Conservation (phyloP, 2,329 filamentous ascomycete genomes). For the Fragosphaeria purpurea region DNA sequence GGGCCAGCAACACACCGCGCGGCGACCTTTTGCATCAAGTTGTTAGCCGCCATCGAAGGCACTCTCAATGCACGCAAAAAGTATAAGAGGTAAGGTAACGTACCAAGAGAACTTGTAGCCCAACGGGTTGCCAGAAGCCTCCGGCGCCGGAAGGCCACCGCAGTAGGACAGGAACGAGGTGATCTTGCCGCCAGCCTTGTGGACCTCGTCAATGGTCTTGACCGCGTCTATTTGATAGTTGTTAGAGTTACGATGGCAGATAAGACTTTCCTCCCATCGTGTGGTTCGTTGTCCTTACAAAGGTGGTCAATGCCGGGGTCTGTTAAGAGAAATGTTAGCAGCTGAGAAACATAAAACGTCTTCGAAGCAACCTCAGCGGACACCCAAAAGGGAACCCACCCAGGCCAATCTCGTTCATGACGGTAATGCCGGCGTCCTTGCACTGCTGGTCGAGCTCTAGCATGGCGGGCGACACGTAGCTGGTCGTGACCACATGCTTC, state of each 20-base stretch:
- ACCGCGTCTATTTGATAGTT: constrained; percentile 57
- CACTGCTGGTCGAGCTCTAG: constrained; percentile 70
- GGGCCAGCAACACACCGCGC: constrained; percentile 77
- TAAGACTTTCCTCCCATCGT: too few species aligned
- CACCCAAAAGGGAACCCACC: constrained; percentile 17
- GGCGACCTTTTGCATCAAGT: constrained; percentile 34
- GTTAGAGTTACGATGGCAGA: not conserved
- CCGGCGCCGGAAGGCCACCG: constrained; percentile 62
- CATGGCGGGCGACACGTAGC: constrained; percentile 89
- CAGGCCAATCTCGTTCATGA: constrained; percentile 92
- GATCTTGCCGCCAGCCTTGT: constrained; percentile 78
- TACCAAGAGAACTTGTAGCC: constrained; percentile 82
- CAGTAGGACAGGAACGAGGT: constrained; percentile 74
- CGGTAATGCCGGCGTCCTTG: constrained; percentile 88
- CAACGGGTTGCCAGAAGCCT: constrained; percentile 76
- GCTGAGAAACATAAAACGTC: not conserved
- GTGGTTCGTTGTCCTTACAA: constrained; percentile 16
- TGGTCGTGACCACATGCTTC: constrained; percentile 94
- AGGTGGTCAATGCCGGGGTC: constrained; percentile 65
- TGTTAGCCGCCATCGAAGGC: too few species aligned
- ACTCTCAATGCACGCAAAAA: too few species aligned
- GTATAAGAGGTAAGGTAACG: not conserved
- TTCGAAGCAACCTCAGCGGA: not conserved
- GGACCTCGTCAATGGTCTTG: constrained; percentile 81
- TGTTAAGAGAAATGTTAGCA: constrained; percentile 10